Conservation (phyloP, 2,329 filamentous ascomycete genomes). For the Trichophyton benhamiae region DNA sequence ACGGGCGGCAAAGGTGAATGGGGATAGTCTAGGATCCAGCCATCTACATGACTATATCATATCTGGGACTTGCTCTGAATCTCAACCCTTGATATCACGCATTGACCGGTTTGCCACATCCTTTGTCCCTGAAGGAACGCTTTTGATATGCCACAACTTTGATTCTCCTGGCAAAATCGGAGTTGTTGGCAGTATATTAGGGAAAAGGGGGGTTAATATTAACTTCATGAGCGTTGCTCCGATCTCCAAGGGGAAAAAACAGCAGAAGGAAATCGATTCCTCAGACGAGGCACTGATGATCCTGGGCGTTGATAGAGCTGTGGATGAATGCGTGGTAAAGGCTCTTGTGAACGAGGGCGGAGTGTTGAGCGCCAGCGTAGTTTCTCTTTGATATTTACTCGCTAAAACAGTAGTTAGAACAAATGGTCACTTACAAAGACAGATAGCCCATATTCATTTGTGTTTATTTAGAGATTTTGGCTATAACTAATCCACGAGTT, state of each 20-base stretch:
- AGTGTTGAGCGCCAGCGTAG: slow-evolving; percentile 42
- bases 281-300: slow-evolving; percentile 66
- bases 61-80: slow-evolving; percentile 28
- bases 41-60: slow-evolving; percentile 40
- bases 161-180: slow-evolving; percentile 75
- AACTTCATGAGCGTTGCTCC: slow-evolving; percentile 64
- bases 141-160: slow-evolving; percentile 71
- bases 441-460: background rate
- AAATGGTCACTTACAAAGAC: background rate
- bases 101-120: slow-evolving; percentile 61
- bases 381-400: slow-evolving; percentile 30
- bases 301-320: slow-evolving; percentile 55
- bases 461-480: background rate
- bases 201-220: slow-evolving; percentile 62
- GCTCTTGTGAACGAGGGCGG: slow-evolving; percentile 39
- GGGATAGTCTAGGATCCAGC: slow-evolving; percentile 9
- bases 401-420: background rate
- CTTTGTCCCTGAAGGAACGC: slow-evolving; percentile 59
- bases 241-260: slow-evolving; percentile 14
- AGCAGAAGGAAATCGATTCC: background rate
- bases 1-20: slow-evolving; percentile 22
- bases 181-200: slow-evolving; percentile 59
- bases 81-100: slow-evolving; percentile 51
- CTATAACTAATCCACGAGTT: too few relatives aligned
- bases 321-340: slow-evolving; percentile 45